Conservation (phyloP, 2,329 filamentous ascomycete genomes). For the Claviceps digitariae region DNA sequence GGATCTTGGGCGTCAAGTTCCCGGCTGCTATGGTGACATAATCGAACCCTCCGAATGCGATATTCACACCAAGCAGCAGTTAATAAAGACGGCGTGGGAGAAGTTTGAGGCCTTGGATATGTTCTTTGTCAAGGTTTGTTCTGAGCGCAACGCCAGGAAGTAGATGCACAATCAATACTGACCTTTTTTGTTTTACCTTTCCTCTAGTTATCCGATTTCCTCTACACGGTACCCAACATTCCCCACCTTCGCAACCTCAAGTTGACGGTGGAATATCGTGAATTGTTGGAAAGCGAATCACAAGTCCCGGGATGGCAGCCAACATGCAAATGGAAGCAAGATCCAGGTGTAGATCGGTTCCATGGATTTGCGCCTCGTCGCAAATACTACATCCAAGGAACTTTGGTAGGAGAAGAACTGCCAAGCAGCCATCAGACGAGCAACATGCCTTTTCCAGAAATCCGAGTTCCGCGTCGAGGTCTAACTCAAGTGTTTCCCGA, state of each 20-base stretch:
- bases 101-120: slow-evolving; percentile 44
- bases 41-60: slow-evolving; percentile 30
- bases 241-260: slow-evolving; percentile 43
- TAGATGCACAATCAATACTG: slow-evolving; percentile 2
- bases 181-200: neutral
- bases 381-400: slow-evolving; percentile 46
- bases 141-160: neutral
- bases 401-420: slow-evolving; percentile 36
- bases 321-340: slow-evolving; percentile 43
- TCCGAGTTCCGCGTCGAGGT: slow-evolving; percentile 40
- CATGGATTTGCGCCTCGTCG: slow-evolving; percentile 41
- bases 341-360: slow-evolving; percentile 39
- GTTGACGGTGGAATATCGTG: slow-evolving; percentile 45
- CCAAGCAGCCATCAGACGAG: slow-evolving; percentile 34
- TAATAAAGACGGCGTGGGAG: slow-evolving; percentile 36
- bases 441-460: slow-evolving; percentile 40
- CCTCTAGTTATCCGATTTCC: slow-evolving; percentile 44
- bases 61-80: slow-evolving; percentile 28
- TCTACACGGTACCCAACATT: slow-evolving; percentile 42
- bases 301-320: slow-evolving; percentile 27
- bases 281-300: slow-evolving; percentile 39
- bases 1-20: slow-evolving; percentile 39
- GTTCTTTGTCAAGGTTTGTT: slow-evolving; percentile 51
- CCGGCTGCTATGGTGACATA: slow-evolving; percentile 34
- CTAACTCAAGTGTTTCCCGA: slow-evolving; percentile 37